Evolutionary conservation across 768 basidiomycete species (phyloP), one percentile per base, ranked within the genome.

Genomic region (Phlebiopsis gigantea): DNA sequence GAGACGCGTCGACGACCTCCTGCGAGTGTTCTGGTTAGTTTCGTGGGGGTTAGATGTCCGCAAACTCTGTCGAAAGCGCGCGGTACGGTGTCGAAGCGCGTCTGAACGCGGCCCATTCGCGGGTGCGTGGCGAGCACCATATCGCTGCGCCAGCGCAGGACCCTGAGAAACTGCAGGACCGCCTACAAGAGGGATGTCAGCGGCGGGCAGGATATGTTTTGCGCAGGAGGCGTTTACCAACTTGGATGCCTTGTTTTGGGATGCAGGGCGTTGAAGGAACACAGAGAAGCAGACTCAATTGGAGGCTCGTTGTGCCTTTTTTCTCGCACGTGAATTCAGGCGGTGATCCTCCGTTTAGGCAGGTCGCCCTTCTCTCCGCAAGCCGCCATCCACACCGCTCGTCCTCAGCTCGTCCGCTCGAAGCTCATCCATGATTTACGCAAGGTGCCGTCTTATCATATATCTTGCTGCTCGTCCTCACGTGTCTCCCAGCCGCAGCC

Each of bases 251-350:
- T 51, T 21, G 7, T 39, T 51, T 41, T 51, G 50, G 50, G 50
- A 51, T 21, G 50, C 24, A 24, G 50, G 21, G 49, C 19, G 5
- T 26, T 39, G 49, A 5, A 22, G 49, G 50, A 19, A 39, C 44
- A 19, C 19, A 34, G 50, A 30, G 50, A 30, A 51, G 29, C 48
- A 19, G 15, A 51, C 50, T 51, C 19, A 51, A 51, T 51, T 51
- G 50, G 34, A 34, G 21, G 50, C 50, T 49, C 28, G 31, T 21
- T 22, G 50, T 51, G 34, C 49, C 44, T 54, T 44, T n/a, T n/a
- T n/a, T n/a, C 39, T 39, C 48, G 12, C 58, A 56, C 58, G 58
- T 55, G 58, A 56, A 45, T 34, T 30, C 30, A 30, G n/a, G n/a
- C 58, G 58, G 34, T 48, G 58, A 59, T 53, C 42, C 19, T 49